Evolutionary conservation across 768 basidiomycete species (phyloP).

Genomic region (Mycena rosella): DNA sequence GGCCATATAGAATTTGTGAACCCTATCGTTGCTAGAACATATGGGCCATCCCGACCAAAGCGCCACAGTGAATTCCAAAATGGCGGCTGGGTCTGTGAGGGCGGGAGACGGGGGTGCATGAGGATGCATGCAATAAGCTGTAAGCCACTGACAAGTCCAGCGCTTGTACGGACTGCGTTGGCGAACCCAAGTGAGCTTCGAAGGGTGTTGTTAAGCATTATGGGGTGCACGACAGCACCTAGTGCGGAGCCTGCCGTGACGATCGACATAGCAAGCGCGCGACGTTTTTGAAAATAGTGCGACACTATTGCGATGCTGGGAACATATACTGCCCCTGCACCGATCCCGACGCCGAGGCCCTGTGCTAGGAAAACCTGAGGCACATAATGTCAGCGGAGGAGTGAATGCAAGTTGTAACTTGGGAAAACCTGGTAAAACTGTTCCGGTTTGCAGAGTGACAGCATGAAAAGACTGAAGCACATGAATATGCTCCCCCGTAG

Average conservation of each 20-base stretch:
- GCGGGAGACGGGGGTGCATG: slow-evolving; percentile 54
- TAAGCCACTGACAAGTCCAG: slow-evolving; percentile 52
- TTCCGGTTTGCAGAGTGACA: slow-evolving; percentile 57
- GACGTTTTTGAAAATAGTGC: slow-evolving; percentile 59
- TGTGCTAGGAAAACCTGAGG: slow-evolving; percentile 58
- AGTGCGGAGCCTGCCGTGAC: slow-evolving; percentile 42
- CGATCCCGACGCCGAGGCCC: slow-evolving; percentile 58
- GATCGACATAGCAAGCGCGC: slow-evolving; percentile 61
- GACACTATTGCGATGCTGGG: slow-evolving; percentile 59
- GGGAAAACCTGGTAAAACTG: slow-evolving; percentile 57
- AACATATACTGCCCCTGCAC: slow-evolving; percentile 57
- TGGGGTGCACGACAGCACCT: too few relatives aligned
- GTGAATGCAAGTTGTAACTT: slow-evolving; percentile 18
- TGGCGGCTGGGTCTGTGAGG: slow-evolving; percentile 39
- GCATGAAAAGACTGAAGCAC: slow-evolving; percentile 58
- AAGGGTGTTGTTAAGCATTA: slow-evolving; percentile 31
- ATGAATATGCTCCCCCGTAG: slow-evolving; percentile 50
- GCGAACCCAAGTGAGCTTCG: slow-evolving; percentile 53
- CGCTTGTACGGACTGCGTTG: slow-evolving; percentile 57
- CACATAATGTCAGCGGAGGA: not conserved
- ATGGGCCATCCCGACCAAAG: slow-evolving; percentile 56
- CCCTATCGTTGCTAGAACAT: slow-evolving; percentile 57
- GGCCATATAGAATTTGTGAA: too few relatives aligned
- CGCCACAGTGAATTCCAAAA: slow-evolving; percentile 22
- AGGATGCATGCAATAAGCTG: slow-evolving; percentile 55